A percentile compares a stretch with the other conserved stretches of the same genome.
phyloP scores from a whole-genome alignment of 257 asterid genomes.

The Leonotis leonurus region DNA sequence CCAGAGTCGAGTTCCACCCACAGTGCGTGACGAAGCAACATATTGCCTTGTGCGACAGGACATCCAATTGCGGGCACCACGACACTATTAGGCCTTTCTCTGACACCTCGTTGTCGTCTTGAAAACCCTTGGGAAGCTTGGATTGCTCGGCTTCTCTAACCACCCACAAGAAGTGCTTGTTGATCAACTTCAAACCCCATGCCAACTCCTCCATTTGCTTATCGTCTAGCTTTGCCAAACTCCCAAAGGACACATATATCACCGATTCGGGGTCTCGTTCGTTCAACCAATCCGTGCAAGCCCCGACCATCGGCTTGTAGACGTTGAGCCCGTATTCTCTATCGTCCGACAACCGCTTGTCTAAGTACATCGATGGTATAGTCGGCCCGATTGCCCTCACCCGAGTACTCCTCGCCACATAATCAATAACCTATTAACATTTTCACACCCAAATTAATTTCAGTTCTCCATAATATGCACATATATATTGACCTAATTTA shows the following conservation, averaged over 20 bases:
- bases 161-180: constrained; percentile 23
- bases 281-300: constrained; percentile 29
- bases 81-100: constrained; percentile 24
- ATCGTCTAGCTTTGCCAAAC: neutral
- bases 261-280: neutral
- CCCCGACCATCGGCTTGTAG: constrained; percentile 22
- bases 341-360: constrained; percentile 34
- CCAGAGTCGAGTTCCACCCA: constrained; percentile 32
- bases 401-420: constrained; percentile 19
- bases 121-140: constrained; percentile 20
- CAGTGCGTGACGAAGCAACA: constrained; percentile 31
- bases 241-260: constrained; percentile 26
- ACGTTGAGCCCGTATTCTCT: constrained; percentile 32
- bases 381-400: constrained; percentile 43
- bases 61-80: constrained; percentile 28
- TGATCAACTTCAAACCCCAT: neutral
- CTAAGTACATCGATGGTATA: constrained; percentile 40
- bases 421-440: constrained; percentile 23
- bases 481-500: too few relatives aligned
- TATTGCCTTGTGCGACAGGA: constrained; percentile 14
- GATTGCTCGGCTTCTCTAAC: constrained; percentile 16
- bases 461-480: too few relatives aligned
- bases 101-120: neutral
- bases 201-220: constrained; percentile 26
- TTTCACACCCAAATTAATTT: too few relatives aligned